phyloP scores from a whole-genome alignment of 176 grass and related monocot genomes.

The Areca catechu region DNA sequence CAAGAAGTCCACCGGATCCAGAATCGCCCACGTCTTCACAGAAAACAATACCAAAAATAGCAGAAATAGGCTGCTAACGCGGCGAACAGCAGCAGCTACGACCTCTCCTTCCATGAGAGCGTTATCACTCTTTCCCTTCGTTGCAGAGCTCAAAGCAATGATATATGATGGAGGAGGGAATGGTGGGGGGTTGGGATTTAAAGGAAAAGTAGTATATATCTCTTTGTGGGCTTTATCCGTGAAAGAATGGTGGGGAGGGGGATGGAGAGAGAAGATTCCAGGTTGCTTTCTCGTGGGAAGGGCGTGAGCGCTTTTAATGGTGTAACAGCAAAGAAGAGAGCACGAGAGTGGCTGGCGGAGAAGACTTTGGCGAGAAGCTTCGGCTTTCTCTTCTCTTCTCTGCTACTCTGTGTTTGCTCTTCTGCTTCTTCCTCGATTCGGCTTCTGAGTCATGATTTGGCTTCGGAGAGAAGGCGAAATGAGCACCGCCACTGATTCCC shows the following conservation, averaged over 20 bases:
- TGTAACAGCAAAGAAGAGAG: neutral
- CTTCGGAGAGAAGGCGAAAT: slow-evolving; percentile 40
- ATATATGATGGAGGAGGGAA: too few species aligned
- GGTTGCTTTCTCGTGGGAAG: slow-evolving; percentile 13
- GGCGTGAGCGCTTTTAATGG: slow-evolving; percentile 41
- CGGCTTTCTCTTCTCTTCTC: slow-evolving; percentile 1
- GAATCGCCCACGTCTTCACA: slow-evolving; percentile 30
- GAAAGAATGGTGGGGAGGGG: slow-evolving; percentile 6
- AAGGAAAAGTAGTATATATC: too few species aligned
- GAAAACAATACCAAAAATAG: slow-evolving; percentile 6
- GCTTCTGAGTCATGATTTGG: slow-evolving; percentile 16
- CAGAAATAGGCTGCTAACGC: slow-evolving; percentile 19
- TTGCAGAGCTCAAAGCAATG: too few species aligned
- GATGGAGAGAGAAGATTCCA: neutral
- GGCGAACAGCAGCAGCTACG: neutral
- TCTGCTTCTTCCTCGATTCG: too few species aligned
- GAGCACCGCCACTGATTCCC: neutral
- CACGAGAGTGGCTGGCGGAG: slow-evolving; percentile 5
- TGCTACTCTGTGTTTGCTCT: neutral
- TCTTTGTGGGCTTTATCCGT: too few species aligned
- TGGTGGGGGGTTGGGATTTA: too few species aligned
- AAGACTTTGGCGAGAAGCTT: slow-evolving; percentile 24
- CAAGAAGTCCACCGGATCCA: slow-evolving; percentile 78
- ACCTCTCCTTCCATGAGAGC: too few species aligned
- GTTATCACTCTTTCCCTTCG: too few species aligned